A percentile compares a stretch with the other conserved stretches of the same genome.
These are phyloP conservation scores for Oenanthe sinensis DNA, from an alignment of 129 eudicot species.

Conservation along the genomic window DNA sequence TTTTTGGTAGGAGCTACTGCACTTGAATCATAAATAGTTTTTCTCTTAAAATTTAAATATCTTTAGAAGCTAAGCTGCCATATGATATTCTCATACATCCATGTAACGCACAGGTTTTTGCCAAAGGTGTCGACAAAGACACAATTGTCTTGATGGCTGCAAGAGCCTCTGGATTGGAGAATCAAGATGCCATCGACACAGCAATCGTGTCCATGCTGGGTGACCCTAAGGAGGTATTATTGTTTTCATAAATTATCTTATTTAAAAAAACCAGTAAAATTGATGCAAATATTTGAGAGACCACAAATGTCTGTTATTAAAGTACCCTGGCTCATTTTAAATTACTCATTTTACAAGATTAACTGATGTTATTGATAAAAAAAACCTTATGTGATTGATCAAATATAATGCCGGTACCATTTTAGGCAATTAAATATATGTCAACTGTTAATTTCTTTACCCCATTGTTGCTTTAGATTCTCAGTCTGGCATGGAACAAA, in stretches of 20 bases:
- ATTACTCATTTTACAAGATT: too few relatives aligned
- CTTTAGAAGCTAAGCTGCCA: not conserved
- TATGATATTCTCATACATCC: not conserved
- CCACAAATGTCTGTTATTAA: not conserved
- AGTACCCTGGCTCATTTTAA: not conserved
- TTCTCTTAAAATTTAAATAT: not conserved
- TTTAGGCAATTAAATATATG: slow-evolving; percentile 59
- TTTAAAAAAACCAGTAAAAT: not conserved
- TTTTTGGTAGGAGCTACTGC: not conserved
- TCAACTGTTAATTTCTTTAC: not conserved
- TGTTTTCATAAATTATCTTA: not conserved
- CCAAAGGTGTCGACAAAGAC: slow-evolving; percentile 45
- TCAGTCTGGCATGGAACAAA: slow-evolving; percentile 69
- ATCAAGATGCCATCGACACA: slow-evolving; percentile 63
- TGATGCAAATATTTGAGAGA: not conserved
- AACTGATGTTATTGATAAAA: too few relatives aligned
- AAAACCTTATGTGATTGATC: not conserved
- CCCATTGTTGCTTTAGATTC: slow-evolving; percentile 37
- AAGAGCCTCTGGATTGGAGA: slow-evolving; percentile 56
- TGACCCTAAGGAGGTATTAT: slow-evolving; percentile 52
- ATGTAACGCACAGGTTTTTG: slow-evolving; percentile 30
- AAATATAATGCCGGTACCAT: not conserved
- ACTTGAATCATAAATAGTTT: not conserved
- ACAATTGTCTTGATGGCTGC: slow-evolving; percentile 65
- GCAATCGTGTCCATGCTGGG: slow-evolving; percentile 51